Conservation (phyloP, 2,329 filamentous ascomycete species). For the Claviceps fusiformis region DNA sequence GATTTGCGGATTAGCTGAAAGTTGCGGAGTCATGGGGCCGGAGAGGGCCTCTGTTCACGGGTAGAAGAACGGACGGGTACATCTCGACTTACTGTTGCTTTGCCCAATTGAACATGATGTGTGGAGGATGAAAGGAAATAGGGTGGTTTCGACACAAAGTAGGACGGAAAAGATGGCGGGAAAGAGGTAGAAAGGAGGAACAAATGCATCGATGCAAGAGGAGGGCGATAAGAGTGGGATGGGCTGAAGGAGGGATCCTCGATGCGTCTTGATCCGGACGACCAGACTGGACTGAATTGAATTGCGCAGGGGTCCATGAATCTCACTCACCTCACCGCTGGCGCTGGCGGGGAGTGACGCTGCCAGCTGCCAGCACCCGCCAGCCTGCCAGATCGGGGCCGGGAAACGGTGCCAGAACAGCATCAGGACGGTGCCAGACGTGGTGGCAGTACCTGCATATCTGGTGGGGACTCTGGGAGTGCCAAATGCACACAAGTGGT, state of each 20-base stretch:
- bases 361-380: no score
- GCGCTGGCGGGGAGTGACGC: no score
- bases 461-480: neutral
- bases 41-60: neutral
- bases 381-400: no score
- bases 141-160: neutral
- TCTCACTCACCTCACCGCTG: no score
- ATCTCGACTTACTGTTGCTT: conserved; percentile 61
- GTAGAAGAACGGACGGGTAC: conserved; percentile 1
- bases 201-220: neutral
- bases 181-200: neutral
- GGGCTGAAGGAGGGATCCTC: neutral
- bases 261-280: no score
- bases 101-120: conserved; percentile 81
- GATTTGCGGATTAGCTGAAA: conserved; percentile 3
- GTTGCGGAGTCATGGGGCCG: conserved; percentile 1
- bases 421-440: no score
- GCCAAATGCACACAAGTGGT: neutral
- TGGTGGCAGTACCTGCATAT: neutral
- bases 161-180: no score
- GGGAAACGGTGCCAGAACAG: no score
- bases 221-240: neutral
- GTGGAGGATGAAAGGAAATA: neutral
- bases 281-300: no score
- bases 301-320: no score